Percentiles rank a stretch among this genome's conserved stretches.
phyloP scores from a whole-genome alignment of 495 filamentous ascomycete species.

The Lophiostoma macrostomum region DNA sequence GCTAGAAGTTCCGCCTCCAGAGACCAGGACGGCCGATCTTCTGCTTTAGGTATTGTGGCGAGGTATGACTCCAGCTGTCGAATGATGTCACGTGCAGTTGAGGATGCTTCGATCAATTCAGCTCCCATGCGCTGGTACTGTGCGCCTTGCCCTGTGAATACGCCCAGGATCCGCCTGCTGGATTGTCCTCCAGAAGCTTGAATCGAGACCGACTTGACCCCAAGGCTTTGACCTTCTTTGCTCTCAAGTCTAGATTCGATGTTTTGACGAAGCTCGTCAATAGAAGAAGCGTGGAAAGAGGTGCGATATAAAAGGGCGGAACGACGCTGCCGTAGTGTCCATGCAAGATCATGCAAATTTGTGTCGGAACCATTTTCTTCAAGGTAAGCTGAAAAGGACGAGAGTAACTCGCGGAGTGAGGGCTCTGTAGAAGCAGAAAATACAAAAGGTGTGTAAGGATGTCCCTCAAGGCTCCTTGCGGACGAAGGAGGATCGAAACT shows the following conservation, averaged over 20 bases:
- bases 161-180: background rate
- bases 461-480: constrained; percentile 29
- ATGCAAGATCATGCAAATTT: background rate
- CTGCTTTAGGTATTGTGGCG: background rate
- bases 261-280: too few species aligned
- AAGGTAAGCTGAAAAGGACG: background rate
- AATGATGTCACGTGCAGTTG: background rate
- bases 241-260: too few species aligned
- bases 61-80: background rate
- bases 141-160: constrained; percentile 34
- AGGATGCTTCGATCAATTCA: background rate
- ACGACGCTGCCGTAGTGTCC: background rate
- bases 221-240: background rate
- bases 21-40: constrained; percentile 5
- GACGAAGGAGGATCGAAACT: background rate
- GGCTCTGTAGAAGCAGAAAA: background rate
- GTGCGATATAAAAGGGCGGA: background rate
- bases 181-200: constrained; percentile 1
- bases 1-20: constrained; percentile 4
- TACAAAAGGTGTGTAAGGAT: constrained; percentile 27
- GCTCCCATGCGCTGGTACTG: constrained; percentile 11
- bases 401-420: constrained; percentile 2
- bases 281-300: too few species aligned
- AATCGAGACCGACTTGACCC: background rate
- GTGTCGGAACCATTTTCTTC: background rate